Evolutionary conservation across 2,329 filamentous ascomycete genomes (phyloP), one percentile per base, ranked within the genome.

Genomic region (Exophiala dermatitidis): DNA sequence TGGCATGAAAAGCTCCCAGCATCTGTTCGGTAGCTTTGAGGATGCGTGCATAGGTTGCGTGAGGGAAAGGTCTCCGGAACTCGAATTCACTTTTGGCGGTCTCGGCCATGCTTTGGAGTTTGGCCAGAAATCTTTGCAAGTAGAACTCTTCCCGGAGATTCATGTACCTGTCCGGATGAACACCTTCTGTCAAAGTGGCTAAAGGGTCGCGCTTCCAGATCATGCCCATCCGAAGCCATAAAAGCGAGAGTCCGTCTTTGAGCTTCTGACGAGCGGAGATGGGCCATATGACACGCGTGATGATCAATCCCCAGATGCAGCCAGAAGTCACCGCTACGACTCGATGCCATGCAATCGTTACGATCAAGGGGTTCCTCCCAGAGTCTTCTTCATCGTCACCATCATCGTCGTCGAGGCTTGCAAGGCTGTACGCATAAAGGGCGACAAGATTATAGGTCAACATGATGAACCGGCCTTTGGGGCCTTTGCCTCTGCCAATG

Each of bases 191-290:
- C 51, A 95, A 77, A 4, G 84, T 81, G 3, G 86, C 85, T 28
- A 98, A 74, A 0, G 93, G 93, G 5, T 94, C 91, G 42, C 90
- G 83, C 71, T 91, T 95, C 93, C 93, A 98, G 60, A 97, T 90
- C 33, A 98, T 78, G 10, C 90, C 88, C 83, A 98, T 90, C 54
- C 94, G 88, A 4, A 98, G 77, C 80, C 93, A 97, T 8, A 98
- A 75, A n/a, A 95, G 77, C 30, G 88, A 88, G 7, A 96, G 77
- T 1, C 91, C 91, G 64, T 95, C 85, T 65, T 93, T 89, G 63
- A 97, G 84, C 70, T 95, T 95, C 58, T 80, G 78, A 41, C 93
- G 81, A 1, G 90, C 93, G 32, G 89, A 93, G 58, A 96, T 94
- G 5, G 93, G 93, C 88, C 90, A 97, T 59, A 98, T 84, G 46